phyloP scores from a whole-genome alignment of 345 rosid species.

The Populus simonii region DNA sequence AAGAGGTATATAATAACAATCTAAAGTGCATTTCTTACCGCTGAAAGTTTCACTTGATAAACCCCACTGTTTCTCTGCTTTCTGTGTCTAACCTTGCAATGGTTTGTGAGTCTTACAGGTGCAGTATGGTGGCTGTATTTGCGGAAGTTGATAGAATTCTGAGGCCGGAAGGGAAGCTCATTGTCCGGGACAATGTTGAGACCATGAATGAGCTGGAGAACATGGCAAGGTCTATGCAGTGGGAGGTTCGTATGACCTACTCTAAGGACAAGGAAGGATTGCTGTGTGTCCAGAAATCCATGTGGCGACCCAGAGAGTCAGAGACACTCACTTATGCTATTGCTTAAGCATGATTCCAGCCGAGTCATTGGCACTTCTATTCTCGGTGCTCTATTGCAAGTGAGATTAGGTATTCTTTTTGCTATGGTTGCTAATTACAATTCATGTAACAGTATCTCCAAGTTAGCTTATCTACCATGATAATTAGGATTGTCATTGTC shows the following conservation, averaged over 20 bases:
- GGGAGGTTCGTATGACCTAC: constrained; percentile 80
- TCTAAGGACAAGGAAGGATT: constrained; percentile 78
- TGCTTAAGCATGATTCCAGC: constrained; percentile 28
- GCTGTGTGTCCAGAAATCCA: constrained; percentile 75
- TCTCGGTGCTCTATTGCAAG: constrained; percentile 8
- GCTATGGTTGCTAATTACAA: constrained; percentile 24
- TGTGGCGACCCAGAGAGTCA: constrained; percentile 71
- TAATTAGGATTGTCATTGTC: constrained; percentile 1
- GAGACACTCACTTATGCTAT: constrained; percentile 63
- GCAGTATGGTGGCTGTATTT: constrained; percentile 61
- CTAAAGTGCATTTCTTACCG: background rate
- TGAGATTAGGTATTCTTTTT: constrained; percentile 28
- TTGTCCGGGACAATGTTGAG: constrained; percentile 67
- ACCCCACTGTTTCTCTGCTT: background rate
- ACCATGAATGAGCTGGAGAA: constrained; percentile 59
- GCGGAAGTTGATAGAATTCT: constrained; percentile 88
- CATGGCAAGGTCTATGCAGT: constrained; percentile 58
- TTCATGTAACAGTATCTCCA: constrained; percentile 10
- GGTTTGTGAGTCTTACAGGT: constrained; percentile 38
- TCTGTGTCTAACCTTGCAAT: background rate
- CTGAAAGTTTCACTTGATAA: too few relatives aligned
- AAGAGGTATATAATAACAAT: constrained; percentile 44
- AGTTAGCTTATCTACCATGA: constrained; percentile 13
- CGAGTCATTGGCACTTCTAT: background rate
- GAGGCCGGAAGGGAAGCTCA: constrained; percentile 83